Percentiles rank a stretch among this genome's conserved stretches.
Evolutionary conservation across 495 filamentous ascomycete species (phyloP).

Genomic region (Tuber microsphaerosporum): DNA sequence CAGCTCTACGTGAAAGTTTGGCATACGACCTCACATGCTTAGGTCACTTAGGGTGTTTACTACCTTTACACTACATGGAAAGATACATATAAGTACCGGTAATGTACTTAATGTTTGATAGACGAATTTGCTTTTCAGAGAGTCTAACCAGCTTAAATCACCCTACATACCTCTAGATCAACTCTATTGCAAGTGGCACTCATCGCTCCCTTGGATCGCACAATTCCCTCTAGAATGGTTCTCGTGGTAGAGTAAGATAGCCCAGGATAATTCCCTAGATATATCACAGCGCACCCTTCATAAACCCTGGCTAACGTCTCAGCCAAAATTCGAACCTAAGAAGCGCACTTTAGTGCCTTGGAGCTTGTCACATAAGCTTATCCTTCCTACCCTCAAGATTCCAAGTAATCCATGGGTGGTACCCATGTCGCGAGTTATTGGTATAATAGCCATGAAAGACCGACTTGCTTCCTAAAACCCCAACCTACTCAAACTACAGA

Average conservation of each 20-base stretch:
- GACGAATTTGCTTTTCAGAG: no score
- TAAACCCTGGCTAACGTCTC: neutral
- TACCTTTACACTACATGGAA: no score
- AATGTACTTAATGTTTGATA: no score
- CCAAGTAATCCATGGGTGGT: neutral
- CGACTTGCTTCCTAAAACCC: neutral
- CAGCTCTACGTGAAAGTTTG: neutral
- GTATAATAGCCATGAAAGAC: neutral
- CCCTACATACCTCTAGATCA: no score
- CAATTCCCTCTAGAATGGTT: no score
- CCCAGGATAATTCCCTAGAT: no score
- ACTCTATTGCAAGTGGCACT: no score
- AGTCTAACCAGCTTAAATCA: no score
- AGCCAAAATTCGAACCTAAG: neutral
- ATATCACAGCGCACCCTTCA: neutral
- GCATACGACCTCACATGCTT: neutral
- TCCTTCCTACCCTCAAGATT: neutral
- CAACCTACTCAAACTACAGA: neutral
- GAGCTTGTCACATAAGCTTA: neutral
- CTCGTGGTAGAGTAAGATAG: no score
- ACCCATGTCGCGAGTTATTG: neutral
- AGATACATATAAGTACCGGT: no score
- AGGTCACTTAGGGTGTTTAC: no score
- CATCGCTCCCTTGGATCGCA: no score
- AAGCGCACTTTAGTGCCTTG: neutral